A percentile compares a stretch with the other conserved stretches of the same genome.
These are phyloP conservation scores for Diaporthe sp. DNA, from an alignment of 2,329 filamentous ascomycete genomes.

Conservation along the genomic window DNA sequence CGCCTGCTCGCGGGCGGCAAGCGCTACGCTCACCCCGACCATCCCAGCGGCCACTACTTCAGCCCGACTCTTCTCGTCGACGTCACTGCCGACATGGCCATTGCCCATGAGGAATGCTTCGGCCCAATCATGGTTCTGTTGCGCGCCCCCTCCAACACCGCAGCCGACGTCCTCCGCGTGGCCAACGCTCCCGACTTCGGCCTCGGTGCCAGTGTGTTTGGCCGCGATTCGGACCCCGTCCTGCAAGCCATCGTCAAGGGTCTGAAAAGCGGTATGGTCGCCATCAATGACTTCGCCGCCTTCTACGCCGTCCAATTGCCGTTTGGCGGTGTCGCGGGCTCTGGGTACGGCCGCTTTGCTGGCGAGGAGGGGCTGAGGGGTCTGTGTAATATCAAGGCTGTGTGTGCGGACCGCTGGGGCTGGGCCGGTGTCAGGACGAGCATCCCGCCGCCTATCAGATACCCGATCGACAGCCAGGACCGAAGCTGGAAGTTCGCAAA, in stretches of 20 bases:
- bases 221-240: slow-evolving; percentile 70
- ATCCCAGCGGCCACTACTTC: slow-evolving; percentile 91
- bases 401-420: slow-evolving; percentile 81
- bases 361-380: slow-evolving; percentile 88
- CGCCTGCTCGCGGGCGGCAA: slow-evolving; percentile 84
- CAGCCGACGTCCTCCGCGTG: slow-evolving; percentile 76
- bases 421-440: slow-evolving; percentile 76
- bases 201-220: slow-evolving; percentile 91
- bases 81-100: slow-evolving; percentile 86
- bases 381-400: slow-evolving; percentile 87
- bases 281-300: slow-evolving; percentile 94
- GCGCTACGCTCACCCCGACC: slow-evolving; percentile 76
- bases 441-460: slow-evolving; percentile 85
- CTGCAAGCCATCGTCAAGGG: slow-evolving; percentile 75
- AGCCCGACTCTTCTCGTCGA: slow-evolving; percentile 90
- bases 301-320: slow-evolving; percentile 95
- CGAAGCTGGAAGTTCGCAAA: slow-evolving; percentile 75
- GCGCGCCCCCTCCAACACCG: slow-evolving; percentile 72
- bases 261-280: slow-evolving; percentile 88
- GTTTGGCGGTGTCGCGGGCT: slow-evolving; percentile 91
- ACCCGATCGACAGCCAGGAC: slow-evolving; percentile 78
- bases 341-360: slow-evolving; percentile 92
- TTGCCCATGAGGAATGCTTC: slow-evolving; percentile 93
- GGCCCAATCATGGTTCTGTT: slow-evolving; percentile 91
- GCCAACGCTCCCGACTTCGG: slow-evolving; percentile 89